These are phyloP conservation scores for Psidium friedrichsthalianum DNA, from an alignment of 345 rosid species.

Conservation along the genomic window DNA sequence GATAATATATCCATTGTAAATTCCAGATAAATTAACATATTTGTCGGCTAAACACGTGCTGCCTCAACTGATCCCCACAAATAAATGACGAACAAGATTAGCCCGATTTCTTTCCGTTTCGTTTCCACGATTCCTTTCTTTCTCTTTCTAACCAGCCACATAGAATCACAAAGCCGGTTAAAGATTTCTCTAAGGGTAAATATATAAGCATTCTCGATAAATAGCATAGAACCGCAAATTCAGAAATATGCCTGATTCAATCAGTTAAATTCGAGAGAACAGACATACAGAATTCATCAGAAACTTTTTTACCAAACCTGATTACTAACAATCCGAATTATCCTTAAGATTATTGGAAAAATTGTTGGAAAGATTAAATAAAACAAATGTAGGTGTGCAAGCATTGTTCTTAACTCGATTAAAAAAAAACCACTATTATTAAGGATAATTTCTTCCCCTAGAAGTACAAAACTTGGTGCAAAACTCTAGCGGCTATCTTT, in stretches of 20 bases:
- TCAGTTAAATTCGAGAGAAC: not conserved
- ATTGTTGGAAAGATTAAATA: not conserved
- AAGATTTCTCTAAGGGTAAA: not conserved
- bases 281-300: not conserved
- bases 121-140: not conserved
- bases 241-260: not conserved
- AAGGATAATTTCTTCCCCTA: not conserved
- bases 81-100: not conserved
- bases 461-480: not conserved
- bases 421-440: too few relatives aligned
- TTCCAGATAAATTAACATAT: not conserved
- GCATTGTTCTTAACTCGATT: too few relatives aligned
- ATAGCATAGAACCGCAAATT: not conserved
- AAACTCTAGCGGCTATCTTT: not conserved
- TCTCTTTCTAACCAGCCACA: not conserved
- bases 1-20: not conserved
- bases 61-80: not conserved
- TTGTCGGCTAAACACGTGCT: not conserved
- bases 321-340: not conserved
- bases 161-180: not conserved
- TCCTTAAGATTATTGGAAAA: not conserved
- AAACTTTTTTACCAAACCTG: not conserved
- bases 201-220: not conserved
- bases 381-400: not conserved
- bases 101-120: not conserved